A percentile compares a stretch with the other conserved stretches of the same genome.
Evolutionary conservation across 139 green algal species (phyloP).

Genomic region (Monoraphidium neglectum): DNA sequence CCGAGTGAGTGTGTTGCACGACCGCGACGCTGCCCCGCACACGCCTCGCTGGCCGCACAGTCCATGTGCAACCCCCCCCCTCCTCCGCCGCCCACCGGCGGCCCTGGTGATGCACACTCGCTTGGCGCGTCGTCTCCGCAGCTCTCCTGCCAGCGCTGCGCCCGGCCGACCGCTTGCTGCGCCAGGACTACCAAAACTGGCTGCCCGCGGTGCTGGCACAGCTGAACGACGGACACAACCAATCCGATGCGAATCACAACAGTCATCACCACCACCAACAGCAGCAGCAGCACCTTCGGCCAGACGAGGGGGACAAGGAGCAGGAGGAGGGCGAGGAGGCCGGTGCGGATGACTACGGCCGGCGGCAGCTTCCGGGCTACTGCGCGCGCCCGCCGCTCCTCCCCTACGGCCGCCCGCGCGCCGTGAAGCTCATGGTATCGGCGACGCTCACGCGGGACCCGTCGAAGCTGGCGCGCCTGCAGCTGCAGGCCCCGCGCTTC

Average conservation of each 20-base stretch:
- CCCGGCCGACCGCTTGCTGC: conserved; percentile 90
- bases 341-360: too few relatives aligned
- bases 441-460: conserved; percentile 93
- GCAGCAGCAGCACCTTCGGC: too few relatives aligned
- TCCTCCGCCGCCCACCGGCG: too few relatives aligned
- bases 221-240: too few relatives aligned
- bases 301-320: not conserved
- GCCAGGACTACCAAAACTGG: conserved; percentile 95
- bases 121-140: not conserved
- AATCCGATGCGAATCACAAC: too few relatives aligned
- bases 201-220: conserved; percentile 71
- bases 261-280: too few relatives aligned
- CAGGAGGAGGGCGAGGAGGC: not conserved
- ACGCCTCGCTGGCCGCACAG: too few relatives aligned
- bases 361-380: not conserved
- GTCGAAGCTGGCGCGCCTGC: conserved; percentile 77
- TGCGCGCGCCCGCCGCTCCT: not conserved
- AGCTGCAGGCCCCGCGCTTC: conserved; percentile 79
- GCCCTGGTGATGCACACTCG: not conserved
- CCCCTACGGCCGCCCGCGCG: conserved; percentile 17
- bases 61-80: too few relatives aligned
- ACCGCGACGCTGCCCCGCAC: too few relatives aligned
- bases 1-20: too few relatives aligned
- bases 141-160: conserved; percentile 86
- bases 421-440: conserved; percentile 88